phyloP scores from a whole-genome alignment of 2,329 filamentous ascomycete genomes.

The Penicillium thymicola region DNA sequence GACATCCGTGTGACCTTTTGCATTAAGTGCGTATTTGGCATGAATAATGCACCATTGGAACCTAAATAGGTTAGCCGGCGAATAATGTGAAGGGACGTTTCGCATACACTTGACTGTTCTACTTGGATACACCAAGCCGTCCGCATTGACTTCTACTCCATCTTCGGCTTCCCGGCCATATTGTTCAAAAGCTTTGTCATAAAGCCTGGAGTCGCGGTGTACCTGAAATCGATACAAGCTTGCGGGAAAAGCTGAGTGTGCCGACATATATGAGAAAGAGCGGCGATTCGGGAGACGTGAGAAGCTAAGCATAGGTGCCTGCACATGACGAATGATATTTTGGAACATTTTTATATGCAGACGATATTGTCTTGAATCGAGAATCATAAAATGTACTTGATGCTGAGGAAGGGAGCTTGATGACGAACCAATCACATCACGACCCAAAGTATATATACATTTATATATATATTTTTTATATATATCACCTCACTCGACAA shows the following conservation, averaged over 20 bases:
- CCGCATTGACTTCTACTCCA: neutral
- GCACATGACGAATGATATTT: neutral
- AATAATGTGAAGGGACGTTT: neutral
- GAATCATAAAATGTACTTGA: neutral
- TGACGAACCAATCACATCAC: neutral
- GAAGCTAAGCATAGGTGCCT: neutral
- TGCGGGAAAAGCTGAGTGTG: neutral
- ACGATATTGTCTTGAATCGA: neutral
- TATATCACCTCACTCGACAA: too few species aligned
- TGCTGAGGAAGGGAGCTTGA: neutral
- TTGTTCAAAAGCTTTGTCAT: neutral
- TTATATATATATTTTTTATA: too few species aligned
- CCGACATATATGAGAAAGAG: neutral
- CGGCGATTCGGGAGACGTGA: neutral
- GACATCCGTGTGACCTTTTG: neutral
- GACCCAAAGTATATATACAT: neutral
- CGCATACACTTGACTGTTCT: neutral
- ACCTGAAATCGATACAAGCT: neutral
- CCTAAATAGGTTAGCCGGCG: neutral
- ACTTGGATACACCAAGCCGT: neutral
- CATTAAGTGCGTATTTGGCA: neutral
- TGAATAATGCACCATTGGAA: neutral
- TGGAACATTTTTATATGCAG: neutral
- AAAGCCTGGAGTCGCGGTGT: neutral
- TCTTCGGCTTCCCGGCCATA: neutral